A percentile compares a stretch with the other conserved stretches of the same genome.
phyloP scores from a whole-genome alignment of 345 rosid genomes.

The Corymbia maculata region DNA sequence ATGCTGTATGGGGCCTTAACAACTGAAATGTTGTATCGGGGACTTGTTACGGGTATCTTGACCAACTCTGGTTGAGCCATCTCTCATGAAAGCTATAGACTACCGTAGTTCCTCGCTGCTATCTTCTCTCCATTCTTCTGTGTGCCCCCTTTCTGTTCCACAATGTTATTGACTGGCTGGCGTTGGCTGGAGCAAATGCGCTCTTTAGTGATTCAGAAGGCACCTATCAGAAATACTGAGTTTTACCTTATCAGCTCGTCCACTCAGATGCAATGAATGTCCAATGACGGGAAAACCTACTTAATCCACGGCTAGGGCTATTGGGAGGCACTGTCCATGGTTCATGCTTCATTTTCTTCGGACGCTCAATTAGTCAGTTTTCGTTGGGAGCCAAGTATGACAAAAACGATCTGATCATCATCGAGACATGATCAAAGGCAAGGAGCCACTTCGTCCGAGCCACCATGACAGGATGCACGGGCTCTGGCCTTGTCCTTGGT shows the following conservation, averaged over 20 bases:
- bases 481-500: neutral
- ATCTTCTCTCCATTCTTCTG: neutral
- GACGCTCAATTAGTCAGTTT: neutral
- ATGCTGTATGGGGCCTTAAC: neutral
- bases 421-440: neutral
- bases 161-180: neutral
- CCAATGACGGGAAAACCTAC: neutral
- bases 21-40: neutral
- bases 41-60: neutral
- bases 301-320: neutral
- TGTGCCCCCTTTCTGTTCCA: neutral
- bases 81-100: neutral
- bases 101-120: neutral
- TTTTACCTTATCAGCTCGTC: neutral
- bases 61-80: neutral
- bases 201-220: neutral
- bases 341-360: neutral
- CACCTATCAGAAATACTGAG: neutral
- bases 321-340: neutral
- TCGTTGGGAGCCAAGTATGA: neutral
- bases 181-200: neutral
- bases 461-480: neutral
- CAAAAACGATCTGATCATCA: neutral
- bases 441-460: neutral
- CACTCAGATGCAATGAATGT: neutral